Conservation (phyloP, 2,329 filamentous ascomycete species). For the Aspergillus quadrilineatus region DNA sequence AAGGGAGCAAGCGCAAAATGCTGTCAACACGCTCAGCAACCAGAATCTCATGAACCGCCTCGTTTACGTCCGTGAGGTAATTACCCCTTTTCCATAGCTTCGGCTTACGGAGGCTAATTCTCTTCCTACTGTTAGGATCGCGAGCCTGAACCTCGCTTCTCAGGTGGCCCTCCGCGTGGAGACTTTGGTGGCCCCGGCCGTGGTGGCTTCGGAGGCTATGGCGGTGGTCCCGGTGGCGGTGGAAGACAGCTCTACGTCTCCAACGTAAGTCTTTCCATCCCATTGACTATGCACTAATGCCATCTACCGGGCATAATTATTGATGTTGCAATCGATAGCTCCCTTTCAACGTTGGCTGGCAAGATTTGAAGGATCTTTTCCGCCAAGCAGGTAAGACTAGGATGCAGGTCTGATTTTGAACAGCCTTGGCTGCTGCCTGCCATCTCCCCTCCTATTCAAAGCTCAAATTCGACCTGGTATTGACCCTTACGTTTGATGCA, state of each 20-base stretch:
- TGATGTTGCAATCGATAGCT: conserved; percentile 62
- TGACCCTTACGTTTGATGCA: conserved; percentile 34
- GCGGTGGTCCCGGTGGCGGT: conserved; percentile 53
- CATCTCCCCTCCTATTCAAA: not conserved
- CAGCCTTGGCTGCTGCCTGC: conserved; percentile 10
- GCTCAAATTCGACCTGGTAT: conserved; percentile 16
- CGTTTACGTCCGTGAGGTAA: conserved; percentile 96
- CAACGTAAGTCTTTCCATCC: conserved; percentile 74
- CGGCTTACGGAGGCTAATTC: conserved; percentile 5
- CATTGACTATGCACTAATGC: conserved; percentile 16
- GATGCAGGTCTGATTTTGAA: conserved; percentile 18
- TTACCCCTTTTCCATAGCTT: conserved; percentile 9
- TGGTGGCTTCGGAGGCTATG: conserved; percentile 53
- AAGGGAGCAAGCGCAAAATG: conserved; percentile 96
- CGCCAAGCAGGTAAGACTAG: conserved; percentile 83
- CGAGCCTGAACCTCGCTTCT: conserved; percentile 96
- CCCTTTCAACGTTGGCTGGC: conserved; percentile 96
- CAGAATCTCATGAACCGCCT: conserved; percentile 98
- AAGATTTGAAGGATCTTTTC: conserved; percentile 98
- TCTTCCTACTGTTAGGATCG: conserved; percentile 67
- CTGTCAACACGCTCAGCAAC: conserved; percentile 97
- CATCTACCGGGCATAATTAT: conserved; percentile 24
- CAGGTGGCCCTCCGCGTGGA: conserved; percentile 67
- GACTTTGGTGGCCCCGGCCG: conserved; percentile 58
- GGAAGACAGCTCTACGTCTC: conserved; percentile 94